These are phyloP conservation scores for Galerina marginata DNA, from an alignment of 768 basidiomycete species.

Conservation along the genomic window DNA sequence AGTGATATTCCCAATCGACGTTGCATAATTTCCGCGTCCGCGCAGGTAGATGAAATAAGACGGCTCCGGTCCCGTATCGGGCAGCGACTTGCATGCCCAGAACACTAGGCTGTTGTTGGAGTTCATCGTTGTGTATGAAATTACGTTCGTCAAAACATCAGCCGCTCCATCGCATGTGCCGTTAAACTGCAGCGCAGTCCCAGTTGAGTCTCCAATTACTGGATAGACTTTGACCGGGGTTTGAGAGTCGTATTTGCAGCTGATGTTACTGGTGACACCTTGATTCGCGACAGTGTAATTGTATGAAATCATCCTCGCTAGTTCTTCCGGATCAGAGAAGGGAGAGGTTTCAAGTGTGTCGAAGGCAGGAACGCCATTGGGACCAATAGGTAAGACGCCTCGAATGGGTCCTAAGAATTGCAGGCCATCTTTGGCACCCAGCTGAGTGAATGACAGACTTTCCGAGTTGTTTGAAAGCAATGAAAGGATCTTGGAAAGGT, in stretches of 20 bases:
- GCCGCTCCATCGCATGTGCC: not conserved
- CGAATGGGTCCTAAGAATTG: constrained; percentile 30
- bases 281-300: constrained; percentile 30
- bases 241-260: constrained; percentile 21
- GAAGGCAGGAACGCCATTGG: constrained; percentile 28
- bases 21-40: not conserved
- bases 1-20: constrained; percentile 6
- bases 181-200: not conserved
- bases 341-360: constrained; percentile 13
- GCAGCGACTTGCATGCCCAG: constrained; percentile 2
- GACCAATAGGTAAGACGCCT: constrained; percentile 28
- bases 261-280: constrained; percentile 25
- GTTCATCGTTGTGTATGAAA: not conserved
- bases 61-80: not conserved
- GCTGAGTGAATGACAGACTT: constrained; percentile 23
- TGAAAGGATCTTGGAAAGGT: constrained; percentile 17
- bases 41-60: not conserved
- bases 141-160: not conserved
- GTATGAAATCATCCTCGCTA: constrained; percentile 12
- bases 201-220: not conserved
- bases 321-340: constrained; percentile 3
- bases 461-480: constrained; percentile 17
- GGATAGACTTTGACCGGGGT: constrained; percentile 7
- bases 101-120: not conserved
- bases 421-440: constrained; percentile 22